Base-by-base conservation (phyloP, 169 alveolate genomes). In the Plasmodium yoelii region DNA sequence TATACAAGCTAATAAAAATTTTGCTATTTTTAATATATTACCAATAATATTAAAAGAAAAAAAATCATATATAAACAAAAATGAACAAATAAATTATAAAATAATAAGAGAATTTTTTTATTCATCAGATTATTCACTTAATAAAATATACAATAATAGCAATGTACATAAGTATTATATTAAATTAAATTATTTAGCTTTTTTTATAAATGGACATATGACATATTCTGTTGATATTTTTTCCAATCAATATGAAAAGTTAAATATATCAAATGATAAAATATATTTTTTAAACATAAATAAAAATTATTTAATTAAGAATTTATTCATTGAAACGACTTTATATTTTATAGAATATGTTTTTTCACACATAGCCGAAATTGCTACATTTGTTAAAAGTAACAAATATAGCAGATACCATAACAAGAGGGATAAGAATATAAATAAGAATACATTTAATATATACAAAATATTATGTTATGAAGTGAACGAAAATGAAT, bases 191-290 rank as follows among this genome's bases (percentile, higher is more conserved):
- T 77, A 77, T 63, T 51, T 77, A 46, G 71, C 57, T n/a, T 68
- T 26, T 77, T 77, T 77, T n/a, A 59, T 77, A 68, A 77, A 77
- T 77, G 88, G 70, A 1, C 88, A 77, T 47, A 77, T 57, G 39
- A 57, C 88, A 26, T 77, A 49, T 57, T 51, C 67, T 9, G 77
- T 63, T 39, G 47, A 77, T 77, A 49, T 77, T 49, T 77, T 77
- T 77, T 51, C 57, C 24, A 49, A 77, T 26, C 19, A 55, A 5
- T 56, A 77, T 51, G 59, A 77, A 64, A 63, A 77, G 57, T 15
- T 67, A 59, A 68, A 24, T 22, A 42, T 24, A 9, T 77, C 88
- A 63, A 22, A 13, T 15, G 51, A 42, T 28, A 39, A 59, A 60
- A 49, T 77, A 22, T 53, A 77, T 46, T 63, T 77, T 77, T 9